Base-by-base conservation (phyloP, 2,329 filamentous ascomycete genomes). In the Colletotrichum sp. region DNA sequence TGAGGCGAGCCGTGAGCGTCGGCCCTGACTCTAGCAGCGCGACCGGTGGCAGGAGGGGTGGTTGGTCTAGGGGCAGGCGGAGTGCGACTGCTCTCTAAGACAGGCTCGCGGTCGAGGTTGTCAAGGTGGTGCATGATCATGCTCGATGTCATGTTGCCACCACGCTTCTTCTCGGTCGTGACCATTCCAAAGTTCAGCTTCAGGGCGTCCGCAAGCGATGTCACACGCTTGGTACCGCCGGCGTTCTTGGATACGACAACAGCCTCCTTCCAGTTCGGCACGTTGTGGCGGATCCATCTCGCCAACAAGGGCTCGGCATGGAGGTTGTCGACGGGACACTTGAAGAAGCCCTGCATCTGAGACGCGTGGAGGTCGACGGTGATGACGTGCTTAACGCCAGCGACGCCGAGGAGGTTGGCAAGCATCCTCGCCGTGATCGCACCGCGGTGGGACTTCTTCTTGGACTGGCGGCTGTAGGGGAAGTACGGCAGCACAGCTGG, bases 291-390 rank as follows among this genome's bases (percentile, higher is more conserved):
- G 81, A 99, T 98, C 97, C 97, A 99, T 80, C 95, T 94, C 70
- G 96, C 96, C 81, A 99, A 95, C 78, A 99, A 91, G 18, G 97
- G 96, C 84, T 99, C 97, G 67, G 97, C 97, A 80, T 98, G 95
- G 69, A 99, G 93, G 82, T 99, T 99, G 86, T 99, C 97, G 76
- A 99, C 96, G 0, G 97, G 97, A 80, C 96, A 98, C 82, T 95
- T 95, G 90, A 99, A 99, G 88, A 99, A 99, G 74, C 97, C 97
- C 87, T 99, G 97, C 95, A 99, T 99, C 87, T 99, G 97, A n/a
- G 94, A 96, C 69, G 95, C 95, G 87, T 99, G 97, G 34, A 99
- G 91, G 83, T 99, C 97, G 82, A 99, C 94, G 18, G 97, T 99
- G 81, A 99, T 96, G 84, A 99, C 95, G 88, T 99, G 97, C 86